phyloP scores from a whole-genome alignment of 768 basidiomycete species.

The Psilocybe cubensis region DNA sequence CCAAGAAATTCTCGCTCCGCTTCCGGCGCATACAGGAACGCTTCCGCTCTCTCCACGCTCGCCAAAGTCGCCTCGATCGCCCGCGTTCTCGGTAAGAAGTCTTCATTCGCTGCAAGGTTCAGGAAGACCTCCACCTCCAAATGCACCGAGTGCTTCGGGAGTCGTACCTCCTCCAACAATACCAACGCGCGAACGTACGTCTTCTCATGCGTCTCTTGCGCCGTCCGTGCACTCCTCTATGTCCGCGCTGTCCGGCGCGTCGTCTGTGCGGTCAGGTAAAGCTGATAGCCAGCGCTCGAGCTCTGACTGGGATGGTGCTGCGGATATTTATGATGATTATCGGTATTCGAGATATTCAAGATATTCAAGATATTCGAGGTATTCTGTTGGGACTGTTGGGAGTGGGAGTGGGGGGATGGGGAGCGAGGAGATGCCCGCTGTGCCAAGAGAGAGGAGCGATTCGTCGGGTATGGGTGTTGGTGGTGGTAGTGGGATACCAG shows the following conservation, averaged over 20 bases:
- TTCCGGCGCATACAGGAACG: no score
- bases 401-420: not conserved
- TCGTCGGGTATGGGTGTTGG: slow-evolving; percentile 12
- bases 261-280: slow-evolving; percentile 20
- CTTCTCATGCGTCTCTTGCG: not conserved
- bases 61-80: no score
- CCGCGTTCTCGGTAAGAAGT: no score
- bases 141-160: no score
- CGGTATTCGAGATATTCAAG: slow-evolving; percentile 68
- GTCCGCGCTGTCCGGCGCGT: slow-evolving; percentile 1
- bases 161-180: not conserved
- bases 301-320: slow-evolving; percentile 76
- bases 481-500: not conserved
- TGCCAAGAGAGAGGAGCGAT: slow-evolving; percentile 20
- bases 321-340: slow-evolving; percentile 83
- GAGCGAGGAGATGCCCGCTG: slow-evolving; percentile 7
- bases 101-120: no score
- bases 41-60: no score
- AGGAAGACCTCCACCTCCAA: no score
- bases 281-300: no score
- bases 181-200: not conserved
- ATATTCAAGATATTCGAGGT: slow-evolving; percentile 28
- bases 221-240: not conserved
- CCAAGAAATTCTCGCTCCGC: no score
- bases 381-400: not conserved